Evolutionary conservation across 805 yeast species (phyloP).

Genomic region (Candida endomychidarum): DNA sequence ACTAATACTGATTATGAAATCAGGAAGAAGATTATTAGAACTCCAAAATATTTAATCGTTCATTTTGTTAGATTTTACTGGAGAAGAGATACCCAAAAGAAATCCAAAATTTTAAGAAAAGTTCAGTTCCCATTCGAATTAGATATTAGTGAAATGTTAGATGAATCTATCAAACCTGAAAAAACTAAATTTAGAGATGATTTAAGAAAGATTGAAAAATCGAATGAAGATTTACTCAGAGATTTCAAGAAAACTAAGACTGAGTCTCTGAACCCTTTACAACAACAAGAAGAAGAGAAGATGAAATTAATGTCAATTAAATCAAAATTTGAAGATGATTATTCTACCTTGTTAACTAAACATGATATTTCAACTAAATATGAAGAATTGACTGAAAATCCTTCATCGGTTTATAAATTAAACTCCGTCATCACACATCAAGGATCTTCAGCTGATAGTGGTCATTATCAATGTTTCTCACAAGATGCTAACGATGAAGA

Average conservation of each 20-base stretch:
- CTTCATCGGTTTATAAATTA: slow-evolving; percentile 83
- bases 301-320: slow-evolving; percentile 48
- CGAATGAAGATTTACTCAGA: slow-evolving; percentile 66
- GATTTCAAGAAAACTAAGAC: slow-evolving; percentile 63
- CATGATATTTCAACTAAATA: slow-evolving; percentile 20
- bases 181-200: slow-evolving; percentile 75
- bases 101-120: slow-evolving; percentile 90
- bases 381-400: slow-evolving; percentile 64
- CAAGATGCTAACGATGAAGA: slow-evolving; percentile 72
- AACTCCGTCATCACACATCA: slow-evolving; percentile 85
- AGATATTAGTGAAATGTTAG: slow-evolving; percentile 83
- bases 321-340: slow-evolving; percentile 51
- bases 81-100: slow-evolving; percentile 88
- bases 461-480: slow-evolving; percentile 92
- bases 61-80: slow-evolving; percentile 95
- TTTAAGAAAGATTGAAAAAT: slow-evolving; percentile 72
- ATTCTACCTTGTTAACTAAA: slow-evolving; percentile 43
- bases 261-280: slow-evolving; percentile 44
- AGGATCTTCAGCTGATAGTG: slow-evolving; percentile 95
- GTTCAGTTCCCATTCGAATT: slow-evolving; percentile 93
- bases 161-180: slow-evolving; percentile 67
- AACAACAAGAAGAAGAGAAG: slow-evolving; percentile 55
- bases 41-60: slow-evolving; percentile 86
- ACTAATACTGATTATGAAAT: slow-evolving; percentile 72
- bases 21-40: slow-evolving; percentile 58